A percentile compares a stretch with the other conserved stretches of the same genome.
Evolutionary conservation across 148 eudicot genomes (phyloP).

Genomic region (Camellia granthamiana): DNA sequence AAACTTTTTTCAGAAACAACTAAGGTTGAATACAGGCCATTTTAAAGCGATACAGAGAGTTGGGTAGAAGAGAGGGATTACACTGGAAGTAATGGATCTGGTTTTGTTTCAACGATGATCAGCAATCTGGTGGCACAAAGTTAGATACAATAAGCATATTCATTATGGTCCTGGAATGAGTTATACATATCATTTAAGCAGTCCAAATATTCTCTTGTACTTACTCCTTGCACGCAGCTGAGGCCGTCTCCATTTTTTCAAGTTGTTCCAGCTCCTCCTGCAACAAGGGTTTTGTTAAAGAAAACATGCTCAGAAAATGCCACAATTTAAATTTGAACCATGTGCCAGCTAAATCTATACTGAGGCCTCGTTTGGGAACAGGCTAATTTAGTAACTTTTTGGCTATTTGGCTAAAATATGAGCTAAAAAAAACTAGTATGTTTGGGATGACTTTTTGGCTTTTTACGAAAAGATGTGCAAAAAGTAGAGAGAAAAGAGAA

Average conservation of each 20-base stretch:
- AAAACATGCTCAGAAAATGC: neutral
- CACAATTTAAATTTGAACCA: neutral
- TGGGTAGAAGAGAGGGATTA: constrained; percentile 32
- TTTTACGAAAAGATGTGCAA: too few species aligned
- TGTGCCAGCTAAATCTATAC: neutral
- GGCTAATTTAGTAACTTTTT: too few species aligned
- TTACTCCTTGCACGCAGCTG: constrained; percentile 78
- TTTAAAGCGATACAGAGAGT: neutral
- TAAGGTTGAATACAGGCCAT: neutral
- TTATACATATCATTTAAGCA: neutral
- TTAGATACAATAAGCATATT: neutral
- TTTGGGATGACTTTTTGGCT: too few species aligned
- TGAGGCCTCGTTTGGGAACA: too few species aligned
- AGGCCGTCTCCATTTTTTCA: constrained; percentile 59
- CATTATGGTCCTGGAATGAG: neutral
- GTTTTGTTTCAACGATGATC: constrained; percentile 49
- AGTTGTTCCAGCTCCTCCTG: constrained; percentile 91
- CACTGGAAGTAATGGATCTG: constrained; percentile 85
- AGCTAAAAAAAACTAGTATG: too few species aligned
- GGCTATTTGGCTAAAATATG: too few species aligned
- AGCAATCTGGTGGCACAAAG: constrained; percentile 39
- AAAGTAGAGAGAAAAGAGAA: too few species aligned
- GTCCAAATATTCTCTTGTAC: constrained; percentile 22
- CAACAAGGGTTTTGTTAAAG: neutral
- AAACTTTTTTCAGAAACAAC: neutral